These are phyloP conservation scores for Elsinoe fawcettii DNA, from an alignment of 2,329 filamentous ascomycete species.

Conservation along the genomic window DNA sequence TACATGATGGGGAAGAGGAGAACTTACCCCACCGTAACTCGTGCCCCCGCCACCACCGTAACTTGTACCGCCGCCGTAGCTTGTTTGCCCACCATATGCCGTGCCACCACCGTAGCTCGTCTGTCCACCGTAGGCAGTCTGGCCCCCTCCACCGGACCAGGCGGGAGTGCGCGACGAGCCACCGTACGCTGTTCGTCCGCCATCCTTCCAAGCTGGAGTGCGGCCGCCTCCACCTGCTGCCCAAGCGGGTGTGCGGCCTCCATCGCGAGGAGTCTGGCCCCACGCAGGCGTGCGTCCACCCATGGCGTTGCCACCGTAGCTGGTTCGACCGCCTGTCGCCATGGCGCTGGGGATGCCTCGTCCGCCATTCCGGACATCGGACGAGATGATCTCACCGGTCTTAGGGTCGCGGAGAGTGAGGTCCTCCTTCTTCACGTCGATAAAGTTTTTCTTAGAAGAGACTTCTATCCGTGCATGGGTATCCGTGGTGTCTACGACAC, in stretches of 20 bases:
- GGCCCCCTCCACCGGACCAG: constrained; percentile 33
- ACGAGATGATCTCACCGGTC: constrained; percentile 71
- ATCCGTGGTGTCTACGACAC: constrained; percentile 91
- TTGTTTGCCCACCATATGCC: constrained; percentile 49
- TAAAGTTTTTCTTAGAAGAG: constrained; percentile 86
- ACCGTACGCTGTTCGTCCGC: constrained; percentile 38
- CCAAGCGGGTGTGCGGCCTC: constrained; percentile 61
- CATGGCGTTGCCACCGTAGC: constrained; percentile 25
- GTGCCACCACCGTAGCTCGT: constrained; percentile 59
- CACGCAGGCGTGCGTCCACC: constrained; percentile 32
- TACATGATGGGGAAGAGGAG: constrained; percentile 15
- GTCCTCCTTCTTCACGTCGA: constrained; percentile 73
- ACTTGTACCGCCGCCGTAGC: constrained; percentile 44
- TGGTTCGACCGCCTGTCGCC: constrained; percentile 28
- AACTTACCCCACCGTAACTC: constrained; percentile 31
- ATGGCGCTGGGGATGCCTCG: constrained; percentile 33
- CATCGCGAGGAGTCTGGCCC: constrained; percentile 28
- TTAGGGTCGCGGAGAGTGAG: constrained; percentile 75
- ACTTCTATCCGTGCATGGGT: constrained; percentile 80
- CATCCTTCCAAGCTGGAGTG: constrained; percentile 38
- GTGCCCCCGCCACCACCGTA: constrained; percentile 42
- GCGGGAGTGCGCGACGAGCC: constrained; percentile 30
- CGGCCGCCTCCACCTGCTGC: constrained; percentile 32
- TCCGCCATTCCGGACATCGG: constrained; percentile 43
- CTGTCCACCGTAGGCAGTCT: constrained; percentile 39